These are phyloP conservation scores for Paramecium tetraurelia DNA, from an alignment of 73 alveolate species.

Conservation along the genomic window DNA sequence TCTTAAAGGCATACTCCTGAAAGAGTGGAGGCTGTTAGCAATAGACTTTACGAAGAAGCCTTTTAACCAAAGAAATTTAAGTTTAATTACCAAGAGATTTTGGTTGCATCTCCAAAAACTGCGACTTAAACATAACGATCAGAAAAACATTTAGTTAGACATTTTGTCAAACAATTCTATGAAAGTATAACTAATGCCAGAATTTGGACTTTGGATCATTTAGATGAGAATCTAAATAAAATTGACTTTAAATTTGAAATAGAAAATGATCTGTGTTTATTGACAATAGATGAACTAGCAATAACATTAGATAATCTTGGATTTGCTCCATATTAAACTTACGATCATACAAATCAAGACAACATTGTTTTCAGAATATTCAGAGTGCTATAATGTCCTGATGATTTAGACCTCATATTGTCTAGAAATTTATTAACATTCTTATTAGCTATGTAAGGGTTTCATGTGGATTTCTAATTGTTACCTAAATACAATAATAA, in stretches of 20 bases:
- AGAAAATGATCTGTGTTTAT: slow-evolving; percentile 1
- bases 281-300: slow-evolving; percentile 23
- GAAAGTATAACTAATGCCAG: slow-evolving; percentile 13
- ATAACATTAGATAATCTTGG: neutral
- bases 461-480: neutral
- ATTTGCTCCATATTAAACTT: neutral
- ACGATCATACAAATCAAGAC: neutral
- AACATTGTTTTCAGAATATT: neutral
- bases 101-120: neutral
- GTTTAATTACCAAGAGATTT: neutral
- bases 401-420: slow-evolving; percentile 3
- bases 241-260: neutral
- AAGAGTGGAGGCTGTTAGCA: neutral
- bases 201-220: slow-evolving; percentile 31
- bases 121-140: neutral
- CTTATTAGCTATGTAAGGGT: slow-evolving; percentile 9
- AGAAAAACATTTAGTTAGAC: neutral
- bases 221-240: neutral
- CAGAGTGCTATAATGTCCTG: neutral
- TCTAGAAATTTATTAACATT: slow-evolving; percentile 21
- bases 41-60: neutral
- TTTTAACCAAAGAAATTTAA: neutral
- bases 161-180: slow-evolving; percentile 13
- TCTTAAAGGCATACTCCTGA: neutral
- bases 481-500: neutral